Base-by-base conservation (phyloP, 2,329 filamentous ascomycete species). In the Aspergillus sp. region DNA sequence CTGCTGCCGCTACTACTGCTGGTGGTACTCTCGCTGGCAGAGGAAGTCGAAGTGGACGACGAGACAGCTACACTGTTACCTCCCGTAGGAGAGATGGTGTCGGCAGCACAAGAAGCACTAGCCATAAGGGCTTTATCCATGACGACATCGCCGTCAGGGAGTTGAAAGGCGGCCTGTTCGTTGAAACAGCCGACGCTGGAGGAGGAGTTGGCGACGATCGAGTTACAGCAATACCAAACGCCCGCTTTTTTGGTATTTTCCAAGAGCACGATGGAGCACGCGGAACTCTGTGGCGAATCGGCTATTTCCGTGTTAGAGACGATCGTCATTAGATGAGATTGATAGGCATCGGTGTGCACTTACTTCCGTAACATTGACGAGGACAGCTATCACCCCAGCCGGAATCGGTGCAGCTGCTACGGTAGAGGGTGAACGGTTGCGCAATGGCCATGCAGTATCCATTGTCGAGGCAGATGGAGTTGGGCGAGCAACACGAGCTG, bases 141-240 rank as follows among this genome's bases (percentile, higher is more conserved):
- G 19, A 19, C 19, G 19, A 19, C 19, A 19, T 19, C 19, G 19
- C 19, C 19, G 19, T 19, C 19, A 4, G 19, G 19, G 19, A 19
- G 19, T 19, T 19, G 19, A 19, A 19, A 19, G 19, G 19, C 19
- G 19, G 19, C 19, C 19, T 19, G 19, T 2, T 19, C 19, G 19
- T 19, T 19, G 19, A 19, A 19, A 19, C 19, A 19, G 19, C 19
- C 19, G 19, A 19, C 19, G 19, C 19, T 19, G 19, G 19, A 19
- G 19, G 19, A 19, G 19, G 19, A 19, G 59, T 66, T 11, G 31
- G n/a, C 31, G 31, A 32, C 8, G 31, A 32, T n/a, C 8, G 31
- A 32, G 31, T 32, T 32, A 4, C 31, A 32, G 31, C 31, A 32
- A 32, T 32, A 32, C 8, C 8, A 32, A 9, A n/a, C 8, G 31